phyloP scores from a whole-genome alignment of 2,329 filamentous ascomycete genomes.

The Aspergillus caelatus region DNA sequence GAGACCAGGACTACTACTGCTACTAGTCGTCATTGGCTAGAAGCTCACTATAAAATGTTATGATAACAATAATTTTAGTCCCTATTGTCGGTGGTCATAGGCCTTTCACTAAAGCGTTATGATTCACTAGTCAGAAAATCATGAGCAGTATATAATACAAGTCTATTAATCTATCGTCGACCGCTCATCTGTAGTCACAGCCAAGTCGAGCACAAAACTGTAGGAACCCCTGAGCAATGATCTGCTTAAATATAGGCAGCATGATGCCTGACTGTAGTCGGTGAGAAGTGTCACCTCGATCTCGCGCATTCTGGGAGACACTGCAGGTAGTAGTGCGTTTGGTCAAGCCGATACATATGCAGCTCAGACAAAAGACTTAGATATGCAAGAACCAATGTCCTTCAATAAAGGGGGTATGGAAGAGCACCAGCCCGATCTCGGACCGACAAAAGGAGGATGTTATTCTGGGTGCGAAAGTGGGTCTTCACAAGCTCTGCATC shows the following conservation, averaged over 20 bases:
- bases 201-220: not conserved
- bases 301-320: not conserved
- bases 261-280: not conserved
- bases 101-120: not conserved
- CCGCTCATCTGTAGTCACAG: not conserved
- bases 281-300: not conserved
- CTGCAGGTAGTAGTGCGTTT: not conserved
- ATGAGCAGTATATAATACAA: not conserved
- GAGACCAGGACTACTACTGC: too few relatives aligned
- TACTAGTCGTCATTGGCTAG: not conserved
- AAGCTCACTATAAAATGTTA: not conserved
- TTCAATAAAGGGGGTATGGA: not conserved
- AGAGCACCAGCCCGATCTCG: not conserved
- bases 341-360: not conserved
- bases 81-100: not conserved
- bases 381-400: not conserved
- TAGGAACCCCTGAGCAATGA: not conserved
- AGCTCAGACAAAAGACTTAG: not conserved
- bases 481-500: not conserved
- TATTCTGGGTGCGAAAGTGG: not conserved
- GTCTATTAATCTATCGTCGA: not conserved
- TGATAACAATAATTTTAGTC: not conserved
- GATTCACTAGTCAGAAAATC: not conserved
- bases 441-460: not conserved
- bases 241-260: not conserved